Percentiles rank a stretch among this genome's conserved stretches.
These are phyloP conservation scores for Magnusiomyces starmeri DNA, from an alignment of 1,139 yeast genomes.

Conservation along the genomic window DNA sequence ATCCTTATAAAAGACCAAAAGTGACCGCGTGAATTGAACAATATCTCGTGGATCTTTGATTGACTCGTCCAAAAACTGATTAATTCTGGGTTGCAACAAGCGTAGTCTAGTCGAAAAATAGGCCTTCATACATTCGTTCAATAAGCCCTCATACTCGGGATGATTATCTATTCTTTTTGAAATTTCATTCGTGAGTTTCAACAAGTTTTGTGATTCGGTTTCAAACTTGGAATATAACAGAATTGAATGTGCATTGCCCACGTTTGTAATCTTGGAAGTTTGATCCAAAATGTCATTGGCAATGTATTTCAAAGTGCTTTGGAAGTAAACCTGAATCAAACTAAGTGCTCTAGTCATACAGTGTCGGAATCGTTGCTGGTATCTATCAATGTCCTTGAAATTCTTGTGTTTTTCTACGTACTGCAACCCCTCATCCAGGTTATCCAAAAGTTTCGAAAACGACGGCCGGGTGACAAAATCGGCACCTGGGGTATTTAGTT, in stretches of 20 bases:
- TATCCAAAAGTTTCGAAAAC: constrained; percentile 47
- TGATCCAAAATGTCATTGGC: constrained; percentile 39
- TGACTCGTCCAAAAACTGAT: constrained; percentile 25
- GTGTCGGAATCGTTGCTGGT: constrained; percentile 68
- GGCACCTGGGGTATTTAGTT: constrained; percentile 64
- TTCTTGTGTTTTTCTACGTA: constrained; percentile 44
- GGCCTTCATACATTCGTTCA: constrained; percentile 55
- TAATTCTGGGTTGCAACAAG: constrained; percentile 42
- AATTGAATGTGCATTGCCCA: constrained; percentile 43
- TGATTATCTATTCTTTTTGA: constrained; percentile 42
- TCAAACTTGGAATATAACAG: constrained; percentile 57
- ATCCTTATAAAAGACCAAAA: constrained; percentile 39
- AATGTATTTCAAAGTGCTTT: constrained; percentile 45
- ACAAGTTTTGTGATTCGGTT: constrained; percentile 39
- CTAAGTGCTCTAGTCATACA: constrained; percentile 80
- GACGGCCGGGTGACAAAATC: constrained; percentile 51
- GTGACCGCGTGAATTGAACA: constrained; percentile 26
- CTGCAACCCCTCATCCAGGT: constrained; percentile 52
- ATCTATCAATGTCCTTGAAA: constrained; percentile 64
- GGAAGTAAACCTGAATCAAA: constrained; percentile 60
- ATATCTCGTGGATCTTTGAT: constrained; percentile 23
- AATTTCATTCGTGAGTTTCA: constrained; percentile 45
- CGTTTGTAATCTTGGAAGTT: constrained; percentile 28
- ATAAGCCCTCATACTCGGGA: constrained; percentile 58
- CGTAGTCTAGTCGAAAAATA: constrained; percentile 53